Base-by-base conservation (phyloP, 164 flowering plant genomes). In the Euptelea pleiosperma region DNA sequence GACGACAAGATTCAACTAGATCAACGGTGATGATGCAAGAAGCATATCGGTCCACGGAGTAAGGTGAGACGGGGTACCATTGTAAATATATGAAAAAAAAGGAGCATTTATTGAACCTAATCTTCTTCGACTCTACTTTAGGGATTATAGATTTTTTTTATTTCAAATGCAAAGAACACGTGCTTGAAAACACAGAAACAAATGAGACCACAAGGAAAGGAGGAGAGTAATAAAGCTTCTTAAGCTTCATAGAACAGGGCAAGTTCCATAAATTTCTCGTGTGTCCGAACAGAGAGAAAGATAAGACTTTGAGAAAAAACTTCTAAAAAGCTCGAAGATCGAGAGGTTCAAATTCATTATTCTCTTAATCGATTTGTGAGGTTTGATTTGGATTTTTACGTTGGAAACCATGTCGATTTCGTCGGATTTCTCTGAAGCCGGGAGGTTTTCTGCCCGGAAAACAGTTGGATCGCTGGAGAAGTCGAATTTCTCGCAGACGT, bases 401-500 rank as follows among this genome's bases (percentile, higher is more conserved):
- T 31, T 31, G 60, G 35, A 48, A 39, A 69, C 1, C 3, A 80
- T 80, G 83, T 61, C 80, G 42, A 68, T 37, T 42, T 64, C 72
- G 33, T 30, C 74, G 58, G 75, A 64, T 26, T 37, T 51, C 16
- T 40, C 68, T 11, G 82, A 70, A 26, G 28, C 68, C 33, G 69
- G 72, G 14, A 65, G 54, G 52, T 26, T 55, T 57, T 10, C 59
- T 30, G 79, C 71, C 26, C 67, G 61, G 30, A 68, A 45, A 48
- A 19, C 26, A n/a, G 39, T 18, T 40, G 69, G 21, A 64, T 9
- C 4, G 40, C 49, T 60, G 53, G 83, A 72, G 66, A 77, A 68
- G 67, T 61, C 85, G 8, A 77, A 61, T 52, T 88, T 85, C 72
- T 61, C 82, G 0, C 82, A 72, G 63, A 88, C 77, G 4, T 87